A percentile compares a stretch with the other conserved stretches of the same genome.
Evolutionary conservation across 192 early-diverging fungal genomes (phyloP).

Genomic region (Coemansia sp.): DNA sequence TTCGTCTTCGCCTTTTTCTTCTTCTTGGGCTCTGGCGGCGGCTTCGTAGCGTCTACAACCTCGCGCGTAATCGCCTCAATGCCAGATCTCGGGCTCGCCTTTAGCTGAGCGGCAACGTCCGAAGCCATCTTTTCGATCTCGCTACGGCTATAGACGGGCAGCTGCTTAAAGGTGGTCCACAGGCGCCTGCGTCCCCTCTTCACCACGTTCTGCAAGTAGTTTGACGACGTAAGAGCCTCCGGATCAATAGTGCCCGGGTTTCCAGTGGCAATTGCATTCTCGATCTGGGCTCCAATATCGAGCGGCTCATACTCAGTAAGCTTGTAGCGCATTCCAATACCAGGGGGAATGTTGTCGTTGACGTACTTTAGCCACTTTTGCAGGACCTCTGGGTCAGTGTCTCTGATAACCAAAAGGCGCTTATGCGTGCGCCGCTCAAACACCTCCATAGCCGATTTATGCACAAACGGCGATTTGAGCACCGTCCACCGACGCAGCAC

Average conservation of each 20-base stretch:
- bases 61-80: constrained; percentile 46
- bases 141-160: constrained; percentile 29
- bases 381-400: constrained; percentile 70
- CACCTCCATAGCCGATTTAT: constrained; percentile 94
- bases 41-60: constrained; percentile 23
- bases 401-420: constrained; percentile 76
- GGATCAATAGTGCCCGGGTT: constrained; percentile 18
- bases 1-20: no score
- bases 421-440: constrained; percentile 92
- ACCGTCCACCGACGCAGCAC: constrained; percentile 81
- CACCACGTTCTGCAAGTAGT: constrained; percentile 17
- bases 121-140: constrained; percentile 35
- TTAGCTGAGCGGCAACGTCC: constrained; percentile 28
- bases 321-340: constrained; percentile 81
- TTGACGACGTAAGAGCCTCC: constrained; percentile 14
- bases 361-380: constrained; percentile 79
- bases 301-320: constrained; percentile 67
- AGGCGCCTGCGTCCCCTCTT: constrained; percentile 32
- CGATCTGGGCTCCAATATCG: constrained; percentile 34
- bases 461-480: constrained; percentile 88
- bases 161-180: constrained; percentile 43
- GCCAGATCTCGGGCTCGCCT: constrained; percentile 27
- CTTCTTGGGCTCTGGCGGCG: constrained; percentile 11
- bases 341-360: constrained; percentile 74
- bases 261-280: constrained; percentile 25